Conservation (phyloP, 148 eudicot species). For the Cornus suecica region DNA sequence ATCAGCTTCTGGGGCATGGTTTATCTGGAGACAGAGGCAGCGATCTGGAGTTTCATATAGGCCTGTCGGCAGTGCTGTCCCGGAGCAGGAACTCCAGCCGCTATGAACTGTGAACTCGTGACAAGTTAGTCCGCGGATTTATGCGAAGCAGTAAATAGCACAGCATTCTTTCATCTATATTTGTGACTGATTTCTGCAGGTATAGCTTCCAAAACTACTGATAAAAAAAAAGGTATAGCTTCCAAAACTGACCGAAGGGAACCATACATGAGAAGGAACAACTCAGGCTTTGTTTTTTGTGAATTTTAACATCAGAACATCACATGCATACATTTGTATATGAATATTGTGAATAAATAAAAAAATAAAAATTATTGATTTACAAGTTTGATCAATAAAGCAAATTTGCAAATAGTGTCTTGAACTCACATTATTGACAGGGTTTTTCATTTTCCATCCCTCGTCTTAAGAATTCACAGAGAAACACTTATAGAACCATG, state of each 20-base stretch:
- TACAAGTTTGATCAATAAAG: not conserved
- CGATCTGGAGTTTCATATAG: conserved; percentile 47
- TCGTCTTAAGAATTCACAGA: not conserved
- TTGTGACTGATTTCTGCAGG: not conserved
- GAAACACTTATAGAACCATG: too few relatives aligned
- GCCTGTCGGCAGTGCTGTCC: conserved; percentile 53
- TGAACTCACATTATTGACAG: not conserved
- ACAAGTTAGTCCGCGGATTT: too few relatives aligned
- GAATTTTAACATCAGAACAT: not conserved
- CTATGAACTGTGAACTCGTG: conserved; percentile 20
- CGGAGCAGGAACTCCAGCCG: conserved; percentile 91
- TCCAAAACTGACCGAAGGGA: not conserved
- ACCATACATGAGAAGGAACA: conserved; percentile 3
- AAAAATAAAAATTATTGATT: not conserved
- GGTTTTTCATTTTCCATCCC: too few relatives aligned
- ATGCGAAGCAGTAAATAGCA: not conserved
- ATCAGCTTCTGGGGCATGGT: conserved; percentile 51
- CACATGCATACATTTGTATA: conserved; percentile 4
- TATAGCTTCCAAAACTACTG: not conserved
- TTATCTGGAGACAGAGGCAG: conserved; percentile 61
- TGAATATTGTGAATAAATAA: conserved; percentile 3
- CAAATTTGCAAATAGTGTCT: not conserved
- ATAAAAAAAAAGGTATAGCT: too few relatives aligned
- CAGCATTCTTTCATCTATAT: conserved; percentile 4
- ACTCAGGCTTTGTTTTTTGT: not conserved